phyloP scores from a whole-genome alignment of 768 basidiomycete species.

The Hemileccinum rubropunctum region DNA sequence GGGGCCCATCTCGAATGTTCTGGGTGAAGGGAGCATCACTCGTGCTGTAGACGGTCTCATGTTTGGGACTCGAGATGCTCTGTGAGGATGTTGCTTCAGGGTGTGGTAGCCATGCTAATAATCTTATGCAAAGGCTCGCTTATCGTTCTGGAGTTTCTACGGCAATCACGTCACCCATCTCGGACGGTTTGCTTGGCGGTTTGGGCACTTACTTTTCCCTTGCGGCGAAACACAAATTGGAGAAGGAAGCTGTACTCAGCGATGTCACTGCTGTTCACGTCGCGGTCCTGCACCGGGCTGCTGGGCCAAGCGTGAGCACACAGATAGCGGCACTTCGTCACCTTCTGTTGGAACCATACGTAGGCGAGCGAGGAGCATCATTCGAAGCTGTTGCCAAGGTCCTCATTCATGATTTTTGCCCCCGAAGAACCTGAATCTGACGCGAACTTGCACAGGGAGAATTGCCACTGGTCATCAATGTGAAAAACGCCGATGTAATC shows the following conservation, averaged over 20 bases:
- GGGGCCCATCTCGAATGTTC: conserved; percentile 27
- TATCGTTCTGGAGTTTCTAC: conserved; percentile 74
- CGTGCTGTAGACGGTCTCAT: conserved; percentile 64
- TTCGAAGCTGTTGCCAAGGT: conserved; percentile 41
- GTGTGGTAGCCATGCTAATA: conserved; percentile 3
- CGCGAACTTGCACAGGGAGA: conserved; percentile 39
- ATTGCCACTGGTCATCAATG: conserved; percentile 62
- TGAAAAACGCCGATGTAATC: conserved; percentile 74
- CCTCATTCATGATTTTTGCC: conserved; percentile 2
- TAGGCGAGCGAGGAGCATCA: conserved; percentile 21
- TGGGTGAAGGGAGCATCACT: conserved; percentile 42
- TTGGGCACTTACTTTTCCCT: conserved; percentile 61
- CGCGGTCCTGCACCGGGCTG: conserved; percentile 29
- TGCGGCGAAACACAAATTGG: conserved; percentile 57
- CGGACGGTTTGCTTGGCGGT: conserved; percentile 57
- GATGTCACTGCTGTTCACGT: conserved; percentile 66
- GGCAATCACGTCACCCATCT: conserved; percentile 58
- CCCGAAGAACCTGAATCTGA: conserved; percentile 10
- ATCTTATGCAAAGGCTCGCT: conserved; percentile 49
- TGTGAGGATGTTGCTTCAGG: conserved; percentile 34
- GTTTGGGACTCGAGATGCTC: conserved; percentile 48
- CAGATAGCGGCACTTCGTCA: conserved; percentile 56
- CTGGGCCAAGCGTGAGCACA: conserved; percentile 53
- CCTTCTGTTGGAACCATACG: conserved; percentile 37
- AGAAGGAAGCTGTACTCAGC: conserved; percentile 61